phyloP scores from a whole-genome alignment of 2,329 filamentous ascomycete genomes.

The Calonectria leucothoes region DNA sequence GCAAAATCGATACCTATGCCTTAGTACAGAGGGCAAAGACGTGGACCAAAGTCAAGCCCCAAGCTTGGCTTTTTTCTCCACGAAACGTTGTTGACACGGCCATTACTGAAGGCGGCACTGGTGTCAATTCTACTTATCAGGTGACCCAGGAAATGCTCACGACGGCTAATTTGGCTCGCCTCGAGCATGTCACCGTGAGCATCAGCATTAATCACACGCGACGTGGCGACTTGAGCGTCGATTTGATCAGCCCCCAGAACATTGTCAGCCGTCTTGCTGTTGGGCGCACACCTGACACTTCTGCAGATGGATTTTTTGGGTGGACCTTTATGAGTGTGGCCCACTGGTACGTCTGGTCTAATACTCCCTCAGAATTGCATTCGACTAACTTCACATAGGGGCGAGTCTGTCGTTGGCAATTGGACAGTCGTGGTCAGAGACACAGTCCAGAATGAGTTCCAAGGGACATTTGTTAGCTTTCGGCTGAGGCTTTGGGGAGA shows the following conservation, averaged over 20 bases:
- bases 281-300: slow-evolving; percentile 76
- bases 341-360: slow-evolving; percentile 77
- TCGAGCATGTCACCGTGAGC: slow-evolving; percentile 96
- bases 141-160: slow-evolving; percentile 85
- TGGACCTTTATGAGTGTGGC: slow-evolving; percentile 99
- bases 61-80: slow-evolving; percentile 93
- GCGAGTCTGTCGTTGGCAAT: slow-evolving; percentile 85
- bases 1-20: slow-evolving; percentile 89
- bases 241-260: slow-evolving; percentile 85
- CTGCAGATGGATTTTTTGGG: slow-evolving; percentile 80
- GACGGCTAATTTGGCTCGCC: slow-evolving; percentile 82
- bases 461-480: slow-evolving; percentile 89
- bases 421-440: slow-evolving; percentile 96
- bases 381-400: slow-evolving; percentile 66
- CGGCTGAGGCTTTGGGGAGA: slow-evolving; percentile 95
- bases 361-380: background rate
- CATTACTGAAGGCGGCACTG: slow-evolving; percentile 87
- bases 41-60: slow-evolving; percentile 91
- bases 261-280: slow-evolving; percentile 87
- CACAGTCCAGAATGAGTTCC: slow-evolving; percentile 80
- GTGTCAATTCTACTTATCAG: slow-evolving; percentile 82
- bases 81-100: slow-evolving; percentile 90
- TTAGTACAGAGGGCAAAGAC: slow-evolving; percentile 87
- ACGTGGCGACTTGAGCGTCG: slow-evolving; percentile 92
- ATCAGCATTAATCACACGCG: slow-evolving; percentile 94